Evolutionary conservation across 768 basidiomycete genomes (phyloP).

Genomic region (Sistotremastrum niveocremeum): DNA sequence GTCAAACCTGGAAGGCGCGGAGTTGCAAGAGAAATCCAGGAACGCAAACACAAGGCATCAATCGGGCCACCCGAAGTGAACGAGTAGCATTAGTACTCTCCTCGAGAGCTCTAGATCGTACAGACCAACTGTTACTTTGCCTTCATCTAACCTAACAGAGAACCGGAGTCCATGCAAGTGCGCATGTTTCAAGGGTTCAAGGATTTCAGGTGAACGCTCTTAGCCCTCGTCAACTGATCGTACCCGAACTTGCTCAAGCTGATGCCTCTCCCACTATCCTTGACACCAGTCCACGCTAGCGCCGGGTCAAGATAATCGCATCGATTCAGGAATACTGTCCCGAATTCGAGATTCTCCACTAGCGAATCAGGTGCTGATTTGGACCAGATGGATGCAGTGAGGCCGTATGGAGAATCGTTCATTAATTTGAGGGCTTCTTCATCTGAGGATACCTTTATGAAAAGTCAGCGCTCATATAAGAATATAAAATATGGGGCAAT

Average conservation of each 20-base stretch:
- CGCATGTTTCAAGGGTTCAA: too few relatives aligned
- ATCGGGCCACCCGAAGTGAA: too few relatives aligned
- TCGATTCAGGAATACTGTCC: conserved; percentile 91
- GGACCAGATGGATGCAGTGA: conserved; percentile 95
- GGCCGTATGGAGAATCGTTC: conserved; percentile 93
- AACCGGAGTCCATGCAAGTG: too few relatives aligned
- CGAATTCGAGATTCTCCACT: conserved; percentile 63
- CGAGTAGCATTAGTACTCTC: too few relatives aligned
- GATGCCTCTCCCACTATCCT: conserved; percentile 84
- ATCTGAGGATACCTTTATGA: conserved; percentile 56
- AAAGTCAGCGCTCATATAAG: background rate
- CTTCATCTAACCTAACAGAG: too few relatives aligned
- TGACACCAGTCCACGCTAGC: conserved; percentile 88
- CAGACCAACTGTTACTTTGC: too few relatives aligned
- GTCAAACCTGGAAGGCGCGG: too few relatives aligned
- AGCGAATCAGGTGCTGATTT: conserved; percentile 53
- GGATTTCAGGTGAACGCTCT: conserved; percentile 67
- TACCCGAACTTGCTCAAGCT: conserved; percentile 84
- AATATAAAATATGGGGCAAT: background rate
- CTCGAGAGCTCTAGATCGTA: too few relatives aligned
- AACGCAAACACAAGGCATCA: too few relatives aligned
- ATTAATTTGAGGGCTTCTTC: conserved; percentile 82
- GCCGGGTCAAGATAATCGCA: conserved; percentile 91
- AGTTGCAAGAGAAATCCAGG: too few relatives aligned
- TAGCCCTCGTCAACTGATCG: conserved; percentile 72